phyloP scores from a whole-genome alignment of 176 grass and related monocot species.

The Eragrostis curvula region DNA sequence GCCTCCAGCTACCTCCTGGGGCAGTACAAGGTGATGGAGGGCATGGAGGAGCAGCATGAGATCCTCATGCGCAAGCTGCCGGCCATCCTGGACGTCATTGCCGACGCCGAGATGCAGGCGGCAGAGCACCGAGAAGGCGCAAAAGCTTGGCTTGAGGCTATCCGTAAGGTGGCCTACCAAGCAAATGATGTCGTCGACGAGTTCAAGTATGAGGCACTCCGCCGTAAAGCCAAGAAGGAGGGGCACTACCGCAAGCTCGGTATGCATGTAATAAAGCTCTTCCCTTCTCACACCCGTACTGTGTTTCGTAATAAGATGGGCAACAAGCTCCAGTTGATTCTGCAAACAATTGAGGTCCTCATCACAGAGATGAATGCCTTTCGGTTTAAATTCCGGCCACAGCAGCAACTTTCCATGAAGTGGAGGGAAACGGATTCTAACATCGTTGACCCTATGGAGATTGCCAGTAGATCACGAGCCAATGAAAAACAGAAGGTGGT shows the following conservation, averaged over 20 bases:
- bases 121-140: not conserved
- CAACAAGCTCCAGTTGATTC: conserved; percentile 25
- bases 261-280: not conserved
- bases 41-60: conserved; percentile 11
- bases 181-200: conserved; percentile 52
- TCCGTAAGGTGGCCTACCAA: conserved; percentile 40
- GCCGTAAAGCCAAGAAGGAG: conserved; percentile 18
- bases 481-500: conserved; percentile 41
- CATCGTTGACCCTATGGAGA: conserved; percentile 24
- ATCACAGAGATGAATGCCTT: conserved; percentile 25
- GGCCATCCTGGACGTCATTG: conserved; percentile 18
- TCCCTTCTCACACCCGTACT: not conserved
- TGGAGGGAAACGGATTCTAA: conserved; percentile 9
- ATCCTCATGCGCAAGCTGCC: conserved; percentile 30
- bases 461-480: conserved; percentile 15
- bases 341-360: not conserved
- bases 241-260: not conserved
- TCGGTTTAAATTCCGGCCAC: not conserved
- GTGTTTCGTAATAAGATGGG: conserved; percentile 14
- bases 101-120: not conserved
- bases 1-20: not conserved
- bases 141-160: conserved; percentile 13
- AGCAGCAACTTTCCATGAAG: not conserved
- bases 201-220: conserved; percentile 42
- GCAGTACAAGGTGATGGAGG: not conserved